Evolutionary conservation across 2,329 filamentous ascomycete genomes (phyloP).

Genomic region (Hypocrella siamensis): DNA sequence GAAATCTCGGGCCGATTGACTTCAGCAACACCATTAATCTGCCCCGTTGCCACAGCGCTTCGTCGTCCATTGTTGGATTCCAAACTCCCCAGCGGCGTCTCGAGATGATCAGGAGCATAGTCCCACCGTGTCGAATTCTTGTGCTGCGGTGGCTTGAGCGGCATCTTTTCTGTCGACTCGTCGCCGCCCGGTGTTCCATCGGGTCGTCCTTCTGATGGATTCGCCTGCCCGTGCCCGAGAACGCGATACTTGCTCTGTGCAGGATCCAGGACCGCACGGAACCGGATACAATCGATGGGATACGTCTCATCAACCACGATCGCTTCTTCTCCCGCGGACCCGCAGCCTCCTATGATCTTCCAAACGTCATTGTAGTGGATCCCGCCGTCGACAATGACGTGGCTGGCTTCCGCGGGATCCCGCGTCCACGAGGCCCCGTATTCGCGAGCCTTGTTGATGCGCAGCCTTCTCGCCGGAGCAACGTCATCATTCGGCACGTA

Average conservation of each 20-base stretch:
- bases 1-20: neutral
- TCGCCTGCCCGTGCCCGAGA: constrained; percentile 24
- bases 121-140: too few species aligned
- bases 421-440: constrained; percentile 61
- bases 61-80: too few species aligned
- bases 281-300: constrained; percentile 51
- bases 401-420: constrained; percentile 46
- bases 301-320: constrained; percentile 53
- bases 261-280: constrained; percentile 40
- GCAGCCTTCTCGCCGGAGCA: constrained; percentile 46
- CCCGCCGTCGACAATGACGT: constrained; percentile 62
- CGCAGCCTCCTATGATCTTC: constrained; percentile 18
- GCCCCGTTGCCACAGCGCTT: too few species aligned
- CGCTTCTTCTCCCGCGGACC: constrained; percentile 7
- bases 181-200: neutral
- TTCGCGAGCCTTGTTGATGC: constrained; percentile 60
- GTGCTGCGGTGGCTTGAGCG: too few species aligned
- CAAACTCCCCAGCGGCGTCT: too few species aligned
- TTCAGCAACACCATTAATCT: neutral
- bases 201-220: neutral
- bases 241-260: constrained; percentile 43
- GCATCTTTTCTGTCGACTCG: too few species aligned
- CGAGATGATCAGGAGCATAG: too few species aligned
- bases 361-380: constrained; percentile 50
- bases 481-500: constrained; percentile 74